Percentiles rank a stretch among this genome's conserved stretches.
Conservation (phyloP, 306 rosid species). For the Pterocarpus santalinus region DNA sequence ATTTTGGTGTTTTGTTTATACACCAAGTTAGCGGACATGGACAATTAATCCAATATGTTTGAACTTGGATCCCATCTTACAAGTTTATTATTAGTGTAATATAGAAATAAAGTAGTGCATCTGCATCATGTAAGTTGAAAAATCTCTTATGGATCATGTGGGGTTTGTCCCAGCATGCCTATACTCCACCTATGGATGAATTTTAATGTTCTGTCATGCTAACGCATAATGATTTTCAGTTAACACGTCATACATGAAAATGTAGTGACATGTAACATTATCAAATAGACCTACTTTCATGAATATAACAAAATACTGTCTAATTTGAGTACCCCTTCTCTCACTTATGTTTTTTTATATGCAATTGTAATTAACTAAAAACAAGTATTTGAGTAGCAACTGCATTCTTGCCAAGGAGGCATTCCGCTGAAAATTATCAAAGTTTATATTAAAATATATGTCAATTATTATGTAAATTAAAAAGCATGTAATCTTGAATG, state of each 20-base stretch:
- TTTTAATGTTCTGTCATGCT: conserved; percentile 18
- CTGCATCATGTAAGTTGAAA: conserved; percentile 4
- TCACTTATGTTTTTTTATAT: background rate
- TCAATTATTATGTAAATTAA: background rate
- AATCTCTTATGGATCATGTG: background rate
- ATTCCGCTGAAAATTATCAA: no score
- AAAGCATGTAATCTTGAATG: background rate
- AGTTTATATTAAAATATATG: no score
- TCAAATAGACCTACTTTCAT: background rate
- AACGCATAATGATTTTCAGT: background rate
- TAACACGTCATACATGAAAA: background rate
- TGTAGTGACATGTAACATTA: background rate
- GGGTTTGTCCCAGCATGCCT: conserved; percentile 5
- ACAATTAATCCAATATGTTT: background rate
- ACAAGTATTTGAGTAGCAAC: no score
- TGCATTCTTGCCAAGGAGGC: no score
- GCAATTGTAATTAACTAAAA: background rate
- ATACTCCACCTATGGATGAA: background rate
- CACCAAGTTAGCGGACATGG: background rate
- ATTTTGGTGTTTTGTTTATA: background rate
- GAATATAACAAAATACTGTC: background rate
- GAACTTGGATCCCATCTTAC: background rate
- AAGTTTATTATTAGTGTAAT: background rate
- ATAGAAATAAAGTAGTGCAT: background rate
- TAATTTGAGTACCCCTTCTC: background rate